Evolutionary conservation across 2,329 filamentous ascomycete species (phyloP).

Genomic region (Meredithiella fracta): DNA sequence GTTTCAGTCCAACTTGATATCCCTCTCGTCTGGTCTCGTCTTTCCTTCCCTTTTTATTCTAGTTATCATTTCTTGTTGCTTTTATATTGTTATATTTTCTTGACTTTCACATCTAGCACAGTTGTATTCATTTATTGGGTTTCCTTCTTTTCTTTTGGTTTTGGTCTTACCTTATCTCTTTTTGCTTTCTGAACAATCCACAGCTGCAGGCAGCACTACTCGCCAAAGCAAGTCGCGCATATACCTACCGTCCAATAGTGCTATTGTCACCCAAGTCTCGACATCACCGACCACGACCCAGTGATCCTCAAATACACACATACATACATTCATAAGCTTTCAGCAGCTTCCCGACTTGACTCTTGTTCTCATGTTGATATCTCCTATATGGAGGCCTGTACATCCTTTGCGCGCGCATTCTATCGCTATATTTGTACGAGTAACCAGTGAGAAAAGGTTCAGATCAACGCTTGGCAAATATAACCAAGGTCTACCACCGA

Average conservation of each 20-base stretch:
- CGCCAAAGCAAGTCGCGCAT: slow-evolving; percentile 8
- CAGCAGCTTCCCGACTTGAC: too few relatives aligned
- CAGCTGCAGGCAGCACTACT: slow-evolving; percentile 2
- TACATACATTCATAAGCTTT: neutral
- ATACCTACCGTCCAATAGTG: neutral
- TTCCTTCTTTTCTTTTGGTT: neutral
- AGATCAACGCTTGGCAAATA: too few relatives aligned
- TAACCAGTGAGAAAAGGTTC: too few relatives aligned
- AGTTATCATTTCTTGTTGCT: neutral
- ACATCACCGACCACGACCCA: neutral
- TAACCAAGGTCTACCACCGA: too few relatives aligned
- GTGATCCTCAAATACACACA: neutral
- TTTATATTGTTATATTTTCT: neutral
- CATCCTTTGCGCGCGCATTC: too few relatives aligned
- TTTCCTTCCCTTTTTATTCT: neutral
- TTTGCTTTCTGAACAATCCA: neutral
- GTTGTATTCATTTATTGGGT: neutral
- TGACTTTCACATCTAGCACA: neutral
- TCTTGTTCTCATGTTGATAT: too few relatives aligned
- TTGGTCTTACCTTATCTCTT: neutral
- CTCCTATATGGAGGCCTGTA: too few relatives aligned
- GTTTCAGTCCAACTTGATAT: neutral
- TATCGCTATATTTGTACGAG: too few relatives aligned
- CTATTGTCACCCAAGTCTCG: neutral
- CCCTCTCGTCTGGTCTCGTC: neutral